Evolutionary conservation across 768 basidiomycete genomes (phyloP).

Genomic region (Royoungia palumana): DNA sequence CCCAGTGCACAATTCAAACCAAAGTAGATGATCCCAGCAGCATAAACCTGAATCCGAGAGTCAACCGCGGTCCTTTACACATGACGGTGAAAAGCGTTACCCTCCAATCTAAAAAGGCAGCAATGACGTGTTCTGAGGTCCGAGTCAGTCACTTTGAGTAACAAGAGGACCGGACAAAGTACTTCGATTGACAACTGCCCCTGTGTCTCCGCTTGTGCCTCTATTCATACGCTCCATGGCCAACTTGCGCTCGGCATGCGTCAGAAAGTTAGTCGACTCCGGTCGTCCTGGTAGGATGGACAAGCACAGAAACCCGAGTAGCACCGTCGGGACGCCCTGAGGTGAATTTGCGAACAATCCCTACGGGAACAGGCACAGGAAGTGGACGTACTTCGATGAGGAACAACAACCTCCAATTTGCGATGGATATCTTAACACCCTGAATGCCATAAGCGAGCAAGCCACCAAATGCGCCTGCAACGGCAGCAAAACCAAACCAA

Average conservation of each 20-base stretch:
- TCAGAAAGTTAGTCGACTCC: constrained; percentile 34
- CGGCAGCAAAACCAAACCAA: constrained; percentile 56
- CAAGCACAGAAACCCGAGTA: constrained; percentile 26
- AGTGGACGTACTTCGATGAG: constrained; percentile 21
- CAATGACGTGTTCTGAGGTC: constrained; percentile 37
- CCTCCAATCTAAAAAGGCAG: constrained; percentile 48
- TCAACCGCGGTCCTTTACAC: constrained; percentile 3
- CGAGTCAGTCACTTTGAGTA: not conserved
- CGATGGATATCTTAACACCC: constrained; percentile 35
- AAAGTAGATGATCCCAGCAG: constrained; percentile 48
- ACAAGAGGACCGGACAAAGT: not conserved
- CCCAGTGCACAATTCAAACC: constrained; percentile 47
- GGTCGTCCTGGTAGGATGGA: constrained; percentile 32
- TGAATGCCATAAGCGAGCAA: constrained; percentile 52
- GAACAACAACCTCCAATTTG: constrained; percentile 41
- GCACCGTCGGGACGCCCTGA: constrained; percentile 55
- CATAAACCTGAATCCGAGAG: constrained; percentile 32
- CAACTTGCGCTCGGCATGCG: constrained; percentile 31
- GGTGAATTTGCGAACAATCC: not conserved
- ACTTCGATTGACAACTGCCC: constrained; percentile 41
- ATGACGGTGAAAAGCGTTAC: constrained; percentile 13
- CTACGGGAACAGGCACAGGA: not conserved
- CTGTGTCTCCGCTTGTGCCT: constrained; percentile 41
- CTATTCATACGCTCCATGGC: constrained; percentile 37
- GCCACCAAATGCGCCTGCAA: constrained; percentile 56